Conservation (phyloP, 2,329 filamentous ascomycete genomes). For the Sphaerulina musiva region DNA sequence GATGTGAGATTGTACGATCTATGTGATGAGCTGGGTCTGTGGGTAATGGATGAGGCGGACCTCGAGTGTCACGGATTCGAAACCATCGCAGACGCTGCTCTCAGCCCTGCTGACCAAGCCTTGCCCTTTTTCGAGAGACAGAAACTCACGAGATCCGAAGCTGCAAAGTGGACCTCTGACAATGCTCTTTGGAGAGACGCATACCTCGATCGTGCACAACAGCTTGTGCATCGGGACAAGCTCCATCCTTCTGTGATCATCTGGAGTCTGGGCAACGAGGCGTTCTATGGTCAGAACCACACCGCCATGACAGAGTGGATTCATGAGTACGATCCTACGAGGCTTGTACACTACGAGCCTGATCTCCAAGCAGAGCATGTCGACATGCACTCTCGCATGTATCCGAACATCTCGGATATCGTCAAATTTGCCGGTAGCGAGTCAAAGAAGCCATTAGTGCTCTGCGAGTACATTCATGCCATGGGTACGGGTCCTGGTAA, state of each 20-base stretch:
- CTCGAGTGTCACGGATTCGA: constrained; percentile 45
- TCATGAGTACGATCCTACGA: constrained; percentile 51
- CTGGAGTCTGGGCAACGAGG: constrained; percentile 68
- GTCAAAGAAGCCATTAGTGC: constrained; percentile 49
- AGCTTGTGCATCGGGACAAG: constrained; percentile 62
- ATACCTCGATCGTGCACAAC: constrained; percentile 60
- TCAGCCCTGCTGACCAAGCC: constrained; percentile 46
- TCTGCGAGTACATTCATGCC: constrained; percentile 53
- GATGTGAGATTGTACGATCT: constrained; percentile 55
- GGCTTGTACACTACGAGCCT: constrained; percentile 62
- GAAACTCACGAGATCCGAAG: constrained; percentile 48
- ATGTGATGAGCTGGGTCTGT: constrained; percentile 60
- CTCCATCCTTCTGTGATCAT: constrained; percentile 65
- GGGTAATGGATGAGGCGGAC: constrained; percentile 55
- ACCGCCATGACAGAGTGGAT: constrained; percentile 60
- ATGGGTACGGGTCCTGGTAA: constrained; percentile 71
- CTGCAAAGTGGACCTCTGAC: constrained; percentile 55
- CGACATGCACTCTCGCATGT: constrained; percentile 65
- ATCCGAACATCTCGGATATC: constrained; percentile 50
- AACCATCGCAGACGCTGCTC: constrained; percentile 28
- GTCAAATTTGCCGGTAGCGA: constrained; percentile 39
- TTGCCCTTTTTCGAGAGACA: constrained; percentile 45
- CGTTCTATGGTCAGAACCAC: constrained; percentile 64
- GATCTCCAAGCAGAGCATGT: constrained; percentile 54
- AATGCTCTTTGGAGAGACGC: constrained; percentile 56